Base-by-base conservation (phyloP, 352 stramenopile genomes). In the Pythium monospermum region DNA sequence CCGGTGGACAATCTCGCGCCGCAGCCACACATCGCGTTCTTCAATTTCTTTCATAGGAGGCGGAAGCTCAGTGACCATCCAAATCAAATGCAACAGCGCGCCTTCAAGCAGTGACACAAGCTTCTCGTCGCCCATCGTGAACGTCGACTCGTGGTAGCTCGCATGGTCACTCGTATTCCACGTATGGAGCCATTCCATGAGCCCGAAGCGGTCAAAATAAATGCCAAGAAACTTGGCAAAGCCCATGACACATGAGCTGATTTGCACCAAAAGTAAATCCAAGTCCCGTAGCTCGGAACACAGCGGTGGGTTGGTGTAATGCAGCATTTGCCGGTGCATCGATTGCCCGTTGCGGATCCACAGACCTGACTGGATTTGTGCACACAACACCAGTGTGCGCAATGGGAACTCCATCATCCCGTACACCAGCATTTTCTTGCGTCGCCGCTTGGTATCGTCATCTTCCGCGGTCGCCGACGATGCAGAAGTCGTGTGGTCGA, bases 341-440 rank as follows among this genome's bases (percentile, higher is more conserved):
- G 77, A 85, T 46, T 90, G 79, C 0, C 83, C 83, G 53, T 94
- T 94, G 41, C 83, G 81, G 25, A 94, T 87, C 83, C 83, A 94
- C 8, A 94, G 42, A 3, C 80, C 79, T 36, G 73, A 84, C 49
- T 83, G 73, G 28, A 94, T 83, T 19, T 94, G 83, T 3, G 81
- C 74, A 52, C 76, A 84, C 16, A 89, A 57, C 25, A 91, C 76
- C 7, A 92, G 41, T 6, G 81, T 87, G 5, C 83, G 81, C 18
- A 94, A 58, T 2, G 83, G 83, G 40, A 73, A 91, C 52, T 94
- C 83, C 59, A 94, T 64, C 65, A 94, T 66, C 3, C 68, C 72
- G 47, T 85, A 87, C 11, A 85, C 70, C 39, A 91, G 41, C 66
- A 85, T 69, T 27, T 66, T 69, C 50, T 76, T 82, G 49, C 74